Base-by-base conservation (phyloP, 306 rosid genomes). In the Prunus padus region DNA sequence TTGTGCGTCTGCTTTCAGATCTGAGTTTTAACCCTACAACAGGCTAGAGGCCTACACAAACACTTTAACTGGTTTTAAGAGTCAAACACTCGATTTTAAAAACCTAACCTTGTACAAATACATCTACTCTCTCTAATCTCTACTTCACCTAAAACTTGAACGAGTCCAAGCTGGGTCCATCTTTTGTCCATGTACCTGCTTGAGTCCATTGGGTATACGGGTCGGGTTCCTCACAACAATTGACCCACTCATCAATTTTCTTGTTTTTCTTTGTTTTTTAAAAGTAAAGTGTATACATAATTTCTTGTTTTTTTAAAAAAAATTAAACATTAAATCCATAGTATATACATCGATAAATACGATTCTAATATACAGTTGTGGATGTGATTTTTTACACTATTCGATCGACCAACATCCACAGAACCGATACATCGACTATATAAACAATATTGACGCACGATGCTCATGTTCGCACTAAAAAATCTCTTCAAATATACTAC, bases 131-230 rank as follows among this genome's bases (percentile, higher is more conserved):
- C 5, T 12, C 9, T 4, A 37, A 37, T 37, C 28, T 26, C 18
- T 2, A 87, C 87, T 84, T 85, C 93, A 78, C 93, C 89, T 80
- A 82, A 76, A 74, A 23, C 79, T 72, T 31, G 86, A 73, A 33
- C 26, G 70, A 74, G 85, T 77, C 61, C 75, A 44, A 19, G 64
- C 86, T 85, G 86, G 86, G 84, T 75, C 82, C 71, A 46, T 37
- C 42, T 37, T 37, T 37, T 59, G 45, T 8, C 76, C 76, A 37
- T 56, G 0, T 65, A 42, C 76, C 67, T 72, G 66, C 26, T 54
- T 56, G 12, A 14, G 37, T 56, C 76, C 54, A 40, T 37, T 9
- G 28, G 8, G 42, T 72, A 37, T 37, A 57, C 76, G 76, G 67
- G 56, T 72, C 67, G 67, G 76, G 76, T 57, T 72, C 42, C 76